Base-by-base conservation (phyloP, 345 rosid species). In the Laguncularia racemosa region DNA sequence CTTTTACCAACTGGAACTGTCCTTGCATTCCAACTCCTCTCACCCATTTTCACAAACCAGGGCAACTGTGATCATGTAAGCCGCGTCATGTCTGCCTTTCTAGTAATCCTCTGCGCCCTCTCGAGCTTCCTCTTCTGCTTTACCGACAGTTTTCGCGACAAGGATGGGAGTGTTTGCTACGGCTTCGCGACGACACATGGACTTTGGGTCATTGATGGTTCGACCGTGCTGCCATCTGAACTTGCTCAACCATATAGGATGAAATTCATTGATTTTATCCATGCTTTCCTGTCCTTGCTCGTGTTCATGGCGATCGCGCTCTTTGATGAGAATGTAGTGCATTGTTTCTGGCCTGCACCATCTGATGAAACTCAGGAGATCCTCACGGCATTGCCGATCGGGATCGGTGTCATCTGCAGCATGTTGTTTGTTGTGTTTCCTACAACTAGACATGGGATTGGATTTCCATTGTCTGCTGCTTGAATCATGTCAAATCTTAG, bases 1-100 rank as follows among this genome's bases (percentile, higher is more conserved):
- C 86, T 89, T 47, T 73, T 93, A 50, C 99, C 97, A 0, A 93
- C 99, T 1, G 97, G 97, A 59, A 75, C 99, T 0, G 95, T 89
- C 62, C 96, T 93, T 9, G 86, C 97, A 23, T 93, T 93, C 78
- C 97, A 93, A 23, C 80, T 89, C 52, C 72, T 93, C 18, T 69
- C 92, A 0, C 99, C 97, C 6, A 66, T 93, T 5, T 79, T 82
- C 80, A 71, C 97, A 9, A 85, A 93, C 61, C 82, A 78, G 17
- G 99, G 97, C 54, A 57, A 56, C 28, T 93, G 97, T 40, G 96
- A 89, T 64, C 23, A 70, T 3, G 88, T 67, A 12, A 60, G 85
- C 64, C 63, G 69, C 66, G 71, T 50, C 58, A 84, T 89, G 97
- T 87, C 95, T 14, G 58, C 73, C 0, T 67, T 51, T 8, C 79